A percentile compares a stretch with the other conserved stretches of the same genome.
Conservation (phyloP, 805 yeast genomes). For the Brettanomyces anomalus region DNA sequence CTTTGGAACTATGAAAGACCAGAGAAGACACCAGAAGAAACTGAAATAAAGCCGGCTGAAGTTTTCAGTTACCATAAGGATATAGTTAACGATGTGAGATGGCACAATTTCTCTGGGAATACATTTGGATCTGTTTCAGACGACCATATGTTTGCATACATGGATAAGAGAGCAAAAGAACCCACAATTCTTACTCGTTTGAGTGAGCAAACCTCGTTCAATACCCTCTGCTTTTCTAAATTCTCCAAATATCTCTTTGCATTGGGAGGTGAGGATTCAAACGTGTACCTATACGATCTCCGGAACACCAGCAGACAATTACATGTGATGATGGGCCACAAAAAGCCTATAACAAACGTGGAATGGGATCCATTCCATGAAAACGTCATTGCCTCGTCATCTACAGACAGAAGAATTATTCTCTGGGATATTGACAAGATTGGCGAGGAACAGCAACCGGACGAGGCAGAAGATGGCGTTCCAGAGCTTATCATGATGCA, state of each 20-base stretch:
- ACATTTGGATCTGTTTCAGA: conserved; percentile 69
- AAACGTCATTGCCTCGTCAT: conserved; percentile 69
- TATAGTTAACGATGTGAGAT: conserved; percentile 69
- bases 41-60: conserved; percentile 17
- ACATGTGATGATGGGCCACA: conserved; percentile 77
- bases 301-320: conserved; percentile 35
- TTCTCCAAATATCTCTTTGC: conserved; percentile 54
- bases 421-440: conserved; percentile 74
- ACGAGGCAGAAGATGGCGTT: conserved; percentile 85
- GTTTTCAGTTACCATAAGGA: conserved; percentile 36
- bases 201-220: conserved; percentile 34
- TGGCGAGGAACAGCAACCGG: conserved; percentile 79
- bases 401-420: conserved; percentile 68
- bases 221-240: conserved; percentile 57
- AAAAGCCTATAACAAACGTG: conserved; percentile 57
- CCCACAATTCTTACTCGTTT: conserved; percentile 19
- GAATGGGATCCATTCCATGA: conserved; percentile 76
- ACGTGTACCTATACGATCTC: conserved; percentile 56
- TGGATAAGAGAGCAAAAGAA: conserved; percentile 37
- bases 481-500: conserved; percentile 88
- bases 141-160: conserved; percentile 46
- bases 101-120: conserved; percentile 47
- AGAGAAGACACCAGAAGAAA: not conserved
- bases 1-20: conserved; percentile 42
- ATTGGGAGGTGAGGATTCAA: conserved; percentile 61